These are phyloP conservation scores for Kewa caespitosa DNA, from an alignment of 179 eudicot genomes.

Conservation along the genomic window DNA sequence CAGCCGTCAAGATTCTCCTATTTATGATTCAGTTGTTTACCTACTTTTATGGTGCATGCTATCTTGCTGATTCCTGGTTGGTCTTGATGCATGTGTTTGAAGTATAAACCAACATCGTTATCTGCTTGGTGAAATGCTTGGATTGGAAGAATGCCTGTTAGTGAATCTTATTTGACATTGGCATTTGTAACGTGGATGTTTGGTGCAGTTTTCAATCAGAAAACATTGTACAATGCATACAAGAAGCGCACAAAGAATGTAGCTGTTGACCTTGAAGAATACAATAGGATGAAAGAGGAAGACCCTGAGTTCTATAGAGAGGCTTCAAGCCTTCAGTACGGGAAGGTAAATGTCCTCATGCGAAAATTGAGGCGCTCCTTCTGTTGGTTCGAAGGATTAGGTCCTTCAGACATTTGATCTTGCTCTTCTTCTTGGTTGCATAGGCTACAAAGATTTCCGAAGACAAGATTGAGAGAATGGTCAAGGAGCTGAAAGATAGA, in stretches of 20 bases:
- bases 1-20: neutral
- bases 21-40: neutral
- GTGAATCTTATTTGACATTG: neutral
- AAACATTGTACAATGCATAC: constrained; percentile 78
- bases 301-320: constrained; percentile 92
- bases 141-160: neutral
- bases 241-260: constrained; percentile 87
- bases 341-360: constrained; percentile 51
- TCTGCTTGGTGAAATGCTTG: constrained; percentile 5
- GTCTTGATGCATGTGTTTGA: neutral
- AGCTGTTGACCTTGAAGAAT: constrained; percentile 63
- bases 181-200: constrained; percentile 26
- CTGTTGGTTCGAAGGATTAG: neutral
- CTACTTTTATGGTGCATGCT: no score
- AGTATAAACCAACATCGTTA: neutral
- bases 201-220: constrained; percentile 85
- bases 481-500: constrained; percentile 84
- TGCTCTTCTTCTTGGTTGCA: constrained; percentile 1
- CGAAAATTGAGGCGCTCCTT: neutral
- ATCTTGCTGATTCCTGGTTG: neutral
- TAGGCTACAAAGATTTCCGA: constrained; percentile 80
- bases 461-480: constrained; percentile 79
- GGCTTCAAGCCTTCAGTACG: constrained; percentile 96
- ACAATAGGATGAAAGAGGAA: constrained; percentile 73
- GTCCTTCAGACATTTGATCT: constrained; percentile 2